A percentile compares a stretch with the other conserved stretches of the same genome.
These are phyloP conservation scores for Cyberlindnera mrakii DNA, from an alignment of 805 yeast genomes.

Conservation along the genomic window DNA sequence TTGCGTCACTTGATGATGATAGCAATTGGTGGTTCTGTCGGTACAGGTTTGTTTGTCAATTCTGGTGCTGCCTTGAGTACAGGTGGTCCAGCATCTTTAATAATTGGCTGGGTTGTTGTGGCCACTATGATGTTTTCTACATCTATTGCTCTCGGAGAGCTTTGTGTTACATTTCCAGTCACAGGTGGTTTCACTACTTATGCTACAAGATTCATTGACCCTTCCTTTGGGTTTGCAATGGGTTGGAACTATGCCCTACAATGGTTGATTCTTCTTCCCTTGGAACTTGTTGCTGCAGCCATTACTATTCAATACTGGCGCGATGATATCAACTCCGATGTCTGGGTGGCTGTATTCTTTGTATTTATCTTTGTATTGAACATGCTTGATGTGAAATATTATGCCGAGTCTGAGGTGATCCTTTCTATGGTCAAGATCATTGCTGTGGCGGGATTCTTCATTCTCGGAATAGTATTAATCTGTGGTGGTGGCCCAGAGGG, in stretches of 20 bases:
- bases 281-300: constrained; percentile 54
- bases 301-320: constrained; percentile 53
- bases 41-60: constrained; percentile 66
- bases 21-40: constrained; percentile 68
- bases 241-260: constrained; percentile 48
- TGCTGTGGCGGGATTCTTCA: constrained; percentile 43
- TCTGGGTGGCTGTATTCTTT: constrained; percentile 52
- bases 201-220: constrained; percentile 47
- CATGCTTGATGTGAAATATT: constrained; percentile 44
- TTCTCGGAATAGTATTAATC: constrained; percentile 39
- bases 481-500: constrained; percentile 51
- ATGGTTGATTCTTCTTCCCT: constrained; percentile 49
- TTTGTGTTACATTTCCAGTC: constrained; percentile 47
- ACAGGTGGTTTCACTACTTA: constrained; percentile 47
- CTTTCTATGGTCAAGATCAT: constrained; percentile 40
- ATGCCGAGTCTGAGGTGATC: constrained; percentile 50
- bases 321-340: constrained; percentile 40
- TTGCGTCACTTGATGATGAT: constrained; percentile 71
- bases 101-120: constrained; percentile 48
- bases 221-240: constrained; percentile 47
- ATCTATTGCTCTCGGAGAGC: constrained; percentile 50
- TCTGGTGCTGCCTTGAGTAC: constrained; percentile 50
- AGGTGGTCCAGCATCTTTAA: constrained; percentile 61
- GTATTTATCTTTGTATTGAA: constrained; percentile 41
- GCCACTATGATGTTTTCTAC: constrained; percentile 55